A percentile compares a stretch with the other conserved stretches of the same genome.
These are phyloP conservation scores for Phoma sp. DNA, from an alignment of 2,329 filamentous ascomycete genomes.

Conservation along the genomic window DNA sequence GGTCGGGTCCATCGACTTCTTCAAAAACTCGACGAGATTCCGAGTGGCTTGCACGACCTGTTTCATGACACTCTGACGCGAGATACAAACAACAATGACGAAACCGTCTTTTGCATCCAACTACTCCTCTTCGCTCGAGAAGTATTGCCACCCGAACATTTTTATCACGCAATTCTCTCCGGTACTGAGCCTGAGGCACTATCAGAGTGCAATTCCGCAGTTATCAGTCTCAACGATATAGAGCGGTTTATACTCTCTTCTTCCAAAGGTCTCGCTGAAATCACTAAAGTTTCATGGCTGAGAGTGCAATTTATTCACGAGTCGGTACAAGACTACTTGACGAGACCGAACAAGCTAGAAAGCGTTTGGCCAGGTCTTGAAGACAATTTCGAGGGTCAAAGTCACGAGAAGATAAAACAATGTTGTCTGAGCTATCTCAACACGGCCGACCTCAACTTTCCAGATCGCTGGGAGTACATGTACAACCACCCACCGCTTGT, in stretches of 20 bases:
- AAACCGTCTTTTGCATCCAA: slow-evolving; percentile 25
- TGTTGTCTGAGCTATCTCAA: too few species aligned
- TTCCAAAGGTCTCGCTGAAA: slow-evolving; percentile 33
- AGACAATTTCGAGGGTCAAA: too few species aligned
- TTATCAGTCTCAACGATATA: neutral
- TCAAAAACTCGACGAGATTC: slow-evolving; percentile 50
- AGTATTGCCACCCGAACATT: slow-evolving; percentile 22
- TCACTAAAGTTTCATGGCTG: slow-evolving; percentile 22
- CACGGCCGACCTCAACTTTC: too few species aligned
- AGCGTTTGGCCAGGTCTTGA: too few species aligned
- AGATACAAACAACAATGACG: slow-evolving; percentile 46
- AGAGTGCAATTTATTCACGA: slow-evolving; percentile 44
- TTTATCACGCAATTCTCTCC: slow-evolving; percentile 23
- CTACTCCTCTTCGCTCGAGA: slow-evolving; percentile 27
- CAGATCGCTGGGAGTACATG: too few species aligned
- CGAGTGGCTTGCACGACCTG: slow-evolving; percentile 53
- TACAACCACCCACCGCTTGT: too few species aligned
- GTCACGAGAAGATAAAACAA: too few species aligned
- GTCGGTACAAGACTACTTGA: slow-evolving; percentile 49
- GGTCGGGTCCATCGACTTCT: slow-evolving; percentile 41
- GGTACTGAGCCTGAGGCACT: too few species aligned
- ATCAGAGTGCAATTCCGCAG: slow-evolving; percentile 6
- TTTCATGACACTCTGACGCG: slow-evolving; percentile 56
- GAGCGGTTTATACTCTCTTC: slow-evolving; percentile 28
- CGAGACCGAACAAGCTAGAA: slow-evolving; percentile 48